phyloP scores from a whole-genome alignment of 257 asterid genomes.

The Solanum tarapatanum region DNA sequence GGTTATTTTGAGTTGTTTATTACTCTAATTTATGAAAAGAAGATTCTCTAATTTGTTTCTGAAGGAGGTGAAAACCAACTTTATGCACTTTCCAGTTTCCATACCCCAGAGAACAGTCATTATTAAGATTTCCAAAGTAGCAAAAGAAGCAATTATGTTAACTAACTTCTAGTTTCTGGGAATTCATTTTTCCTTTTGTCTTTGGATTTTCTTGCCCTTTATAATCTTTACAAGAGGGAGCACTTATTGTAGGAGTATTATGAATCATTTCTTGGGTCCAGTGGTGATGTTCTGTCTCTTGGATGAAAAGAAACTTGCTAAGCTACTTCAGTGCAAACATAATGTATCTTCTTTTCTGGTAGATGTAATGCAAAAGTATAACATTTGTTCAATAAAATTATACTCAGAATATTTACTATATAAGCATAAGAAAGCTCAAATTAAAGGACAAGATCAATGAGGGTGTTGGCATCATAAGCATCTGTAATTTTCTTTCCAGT shows the following conservation, averaged over 20 bases:
- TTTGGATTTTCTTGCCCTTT: neutral
- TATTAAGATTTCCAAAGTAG: neutral
- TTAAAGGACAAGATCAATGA: neutral
- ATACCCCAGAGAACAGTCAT: neutral
- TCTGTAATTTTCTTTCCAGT: neutral
- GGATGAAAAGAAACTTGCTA: neutral
- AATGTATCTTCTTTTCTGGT: neutral
- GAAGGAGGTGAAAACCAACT: neutral
- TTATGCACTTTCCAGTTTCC: neutral
- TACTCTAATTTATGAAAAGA: neutral
- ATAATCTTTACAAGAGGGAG: neutral
- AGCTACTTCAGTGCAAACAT: neutral
- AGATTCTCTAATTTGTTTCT: neutral
- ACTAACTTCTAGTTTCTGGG: neutral
- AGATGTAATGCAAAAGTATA: neutral
- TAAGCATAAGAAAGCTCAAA: neutral
- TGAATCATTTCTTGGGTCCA: neutral
- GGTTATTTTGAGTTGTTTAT: neutral
- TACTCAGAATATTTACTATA: neutral
- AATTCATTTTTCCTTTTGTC: neutral
- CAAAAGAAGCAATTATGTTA: neutral
- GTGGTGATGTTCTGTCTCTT: neutral
- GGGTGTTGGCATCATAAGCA: neutral
- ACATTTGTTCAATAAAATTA: neutral
- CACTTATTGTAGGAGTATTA: neutral